A percentile compares a stretch with the other conserved stretches of the same genome.
Evolutionary conservation across 148 eudicot genomes (phyloP).

Genomic region (Vaccinium myrtillus): DNA sequence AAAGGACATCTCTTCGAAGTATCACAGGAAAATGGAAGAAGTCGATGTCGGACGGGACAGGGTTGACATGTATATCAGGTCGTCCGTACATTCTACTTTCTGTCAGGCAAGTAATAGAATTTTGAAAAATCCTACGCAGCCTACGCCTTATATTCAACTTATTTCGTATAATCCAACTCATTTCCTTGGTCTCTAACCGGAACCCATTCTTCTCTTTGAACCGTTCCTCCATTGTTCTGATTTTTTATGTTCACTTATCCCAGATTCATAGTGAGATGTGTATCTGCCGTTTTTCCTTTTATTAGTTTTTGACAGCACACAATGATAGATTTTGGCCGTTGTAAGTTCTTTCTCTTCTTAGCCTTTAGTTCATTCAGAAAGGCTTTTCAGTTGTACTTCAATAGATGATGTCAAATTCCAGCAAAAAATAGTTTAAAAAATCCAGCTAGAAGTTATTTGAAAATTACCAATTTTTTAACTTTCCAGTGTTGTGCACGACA

Average conservation of each 20-base stretch:
- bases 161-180: neutral
- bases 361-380: neutral
- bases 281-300: neutral
- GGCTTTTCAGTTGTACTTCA: neutral
- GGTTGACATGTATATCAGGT: slow-evolving; percentile 84
- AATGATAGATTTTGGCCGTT: neutral
- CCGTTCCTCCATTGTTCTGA: neutral
- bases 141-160: neutral
- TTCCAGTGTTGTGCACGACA: slow-evolving; percentile 2
- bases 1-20: slow-evolving; percentile 54
- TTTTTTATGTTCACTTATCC: neutral
- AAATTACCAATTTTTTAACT: neutral
- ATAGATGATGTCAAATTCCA: neutral
- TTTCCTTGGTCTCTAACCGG: neutral
- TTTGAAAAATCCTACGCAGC: neutral
- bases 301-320: neutral
- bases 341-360: neutral
- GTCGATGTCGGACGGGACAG: slow-evolving; percentile 52
- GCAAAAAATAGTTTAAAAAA: too few relatives aligned
- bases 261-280: neutral
- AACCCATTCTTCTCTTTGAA: slow-evolving; percentile 3
- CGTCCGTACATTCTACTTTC: slow-evolving; percentile 65
- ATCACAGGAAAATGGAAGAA: slow-evolving; percentile 57
- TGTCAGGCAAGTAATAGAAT: slow-evolving; percentile 52
- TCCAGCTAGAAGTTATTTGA: neutral